Percentiles rank a stretch among this genome's conserved stretches.
Evolutionary conservation across 2,329 filamentous ascomycete species (phyloP).

Genomic region (Cylindrodendrum hubeiense): DNA sequence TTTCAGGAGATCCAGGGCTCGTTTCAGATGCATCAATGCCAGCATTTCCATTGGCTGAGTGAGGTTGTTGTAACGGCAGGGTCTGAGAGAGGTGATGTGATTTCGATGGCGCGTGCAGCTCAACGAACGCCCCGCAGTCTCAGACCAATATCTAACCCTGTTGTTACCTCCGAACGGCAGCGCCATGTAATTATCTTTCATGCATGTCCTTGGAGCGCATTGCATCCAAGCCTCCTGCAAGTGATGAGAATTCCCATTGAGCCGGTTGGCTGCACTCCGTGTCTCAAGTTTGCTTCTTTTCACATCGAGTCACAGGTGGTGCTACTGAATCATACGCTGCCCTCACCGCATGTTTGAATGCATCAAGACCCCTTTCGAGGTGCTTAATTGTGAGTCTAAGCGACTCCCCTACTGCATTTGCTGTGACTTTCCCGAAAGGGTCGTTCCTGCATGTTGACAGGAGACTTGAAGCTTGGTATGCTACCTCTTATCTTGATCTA

Average conservation of each 20-base stretch:
- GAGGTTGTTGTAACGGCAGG: not conserved
- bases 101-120: not conserved
- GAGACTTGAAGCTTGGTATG: not conserved
- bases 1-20: not conserved
- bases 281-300: conserved; percentile 1
- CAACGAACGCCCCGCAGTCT: conserved; percentile 12
- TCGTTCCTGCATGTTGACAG: not conserved
- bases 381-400: not conserved
- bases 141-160: conserved; percentile 7
- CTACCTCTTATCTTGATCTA: not conserved
- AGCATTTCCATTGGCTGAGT: not conserved
- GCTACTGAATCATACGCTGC: conserved; percentile 1
- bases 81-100: not conserved
- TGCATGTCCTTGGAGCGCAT: conserved; percentile 18
- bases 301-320: not conserved
- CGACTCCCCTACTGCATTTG: not conserved
- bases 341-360: conserved; percentile 16
- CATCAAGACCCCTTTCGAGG: not conserved
- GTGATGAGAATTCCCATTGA: not conserved
- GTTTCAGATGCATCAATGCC: not conserved
- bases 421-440: not conserved
- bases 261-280: conserved; percentile 2
- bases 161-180: not conserved
- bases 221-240: not conserved
- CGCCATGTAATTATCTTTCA: conserved; percentile 6